Conservation (phyloP, 2,329 filamentous ascomycete species). For the Aspergillus pseudotamarii region DNA sequence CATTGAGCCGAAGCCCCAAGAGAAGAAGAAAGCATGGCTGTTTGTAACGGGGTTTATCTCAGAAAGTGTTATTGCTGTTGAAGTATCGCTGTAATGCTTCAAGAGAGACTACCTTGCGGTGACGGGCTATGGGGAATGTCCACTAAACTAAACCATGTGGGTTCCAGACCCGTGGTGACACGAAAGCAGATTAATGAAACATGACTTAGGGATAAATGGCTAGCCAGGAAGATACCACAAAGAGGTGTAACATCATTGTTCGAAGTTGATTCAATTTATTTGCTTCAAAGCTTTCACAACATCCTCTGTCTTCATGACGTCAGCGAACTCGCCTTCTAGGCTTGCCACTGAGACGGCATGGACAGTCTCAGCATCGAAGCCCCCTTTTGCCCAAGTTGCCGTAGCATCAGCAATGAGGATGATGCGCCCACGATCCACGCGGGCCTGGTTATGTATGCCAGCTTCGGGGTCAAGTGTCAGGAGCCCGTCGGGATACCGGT, state of each 20-base stretch:
- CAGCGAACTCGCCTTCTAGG: slow-evolving; percentile 50
- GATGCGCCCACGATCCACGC: slow-evolving; percentile 36
- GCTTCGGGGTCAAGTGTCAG: slow-evolving; percentile 4
- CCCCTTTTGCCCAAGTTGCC: slow-evolving; percentile 48
- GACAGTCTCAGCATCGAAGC: slow-evolving; percentile 50
- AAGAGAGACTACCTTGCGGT: neutral
- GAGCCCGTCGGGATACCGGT: slow-evolving; percentile 27
- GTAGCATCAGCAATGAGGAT: slow-evolving; percentile 52
- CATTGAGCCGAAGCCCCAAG: slow-evolving; percentile 51
- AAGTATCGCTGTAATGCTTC: slow-evolving; percentile 50
- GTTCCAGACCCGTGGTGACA: neutral
- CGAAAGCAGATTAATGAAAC: neutral
- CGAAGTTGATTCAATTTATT: slow-evolving; percentile 2
- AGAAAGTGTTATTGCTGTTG: slow-evolving; percentile 53
- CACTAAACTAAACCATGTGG: neutral
- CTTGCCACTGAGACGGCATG: slow-evolving; percentile 50
- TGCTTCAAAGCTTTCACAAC: slow-evolving; percentile 34
- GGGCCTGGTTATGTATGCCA: slow-evolving; percentile 19
- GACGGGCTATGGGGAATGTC: neutral
- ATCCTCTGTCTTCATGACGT: slow-evolving; percentile 41
- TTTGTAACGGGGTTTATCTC: slow-evolving; percentile 61
- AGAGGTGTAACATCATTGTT: neutral
- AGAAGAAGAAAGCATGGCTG: slow-evolving; percentile 56
- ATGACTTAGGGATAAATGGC: neutral
- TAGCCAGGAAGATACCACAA: neutral